These are phyloP conservation scores for Verticillium albo-atrum DNA, from an alignment of 2,329 filamentous ascomycete genomes.

Conservation along the genomic window DNA sequence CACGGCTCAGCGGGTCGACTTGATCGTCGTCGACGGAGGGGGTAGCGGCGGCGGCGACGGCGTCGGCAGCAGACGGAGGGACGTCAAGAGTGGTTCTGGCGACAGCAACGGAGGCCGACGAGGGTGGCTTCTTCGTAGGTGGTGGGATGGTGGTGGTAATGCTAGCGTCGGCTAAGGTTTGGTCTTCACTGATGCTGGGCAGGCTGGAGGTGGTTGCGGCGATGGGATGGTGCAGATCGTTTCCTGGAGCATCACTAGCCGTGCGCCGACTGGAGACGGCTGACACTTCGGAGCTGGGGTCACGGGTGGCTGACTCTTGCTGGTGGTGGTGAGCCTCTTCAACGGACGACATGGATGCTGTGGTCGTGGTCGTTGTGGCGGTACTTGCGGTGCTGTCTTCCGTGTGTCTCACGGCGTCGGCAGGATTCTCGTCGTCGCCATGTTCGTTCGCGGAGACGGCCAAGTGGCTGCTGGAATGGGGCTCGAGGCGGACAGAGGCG, in stretches of 20 bases:
- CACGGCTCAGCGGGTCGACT: constrained; percentile 7
- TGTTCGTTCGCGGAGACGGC: not conserved
- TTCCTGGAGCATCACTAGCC: constrained; percentile 19
- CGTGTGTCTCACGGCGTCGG: constrained; percentile 7
- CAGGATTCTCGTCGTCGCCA: constrained; percentile 1
- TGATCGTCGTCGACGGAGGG: constrained; percentile 4
- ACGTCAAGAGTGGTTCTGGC: not conserved
- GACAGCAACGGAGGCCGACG: not conserved
- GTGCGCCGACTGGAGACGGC: constrained; percentile 10
- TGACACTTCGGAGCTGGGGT: constrained; percentile 9
- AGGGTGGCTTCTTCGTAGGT: not conserved
- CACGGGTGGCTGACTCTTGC: constrained; percentile 5
- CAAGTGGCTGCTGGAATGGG: constrained; percentile 4
- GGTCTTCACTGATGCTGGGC: constrained; percentile 12
- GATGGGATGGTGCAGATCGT: constrained; percentile 27
- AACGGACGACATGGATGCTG: not conserved
- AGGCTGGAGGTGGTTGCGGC: constrained; percentile 8
- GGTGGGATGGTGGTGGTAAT: not conserved
- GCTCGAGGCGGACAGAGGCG: constrained; percentile 8
- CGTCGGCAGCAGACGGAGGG: not conserved
- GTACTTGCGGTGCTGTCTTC: constrained; percentile 3
- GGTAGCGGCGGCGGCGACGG: not conserved
- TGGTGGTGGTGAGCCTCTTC: constrained; percentile 4
- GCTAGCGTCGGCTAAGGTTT: constrained; percentile 3
- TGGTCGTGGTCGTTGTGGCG: not conserved